These are phyloP conservation scores for Monosporascus sp. DNA, from an alignment of 2,329 filamentous ascomycete genomes.

Conservation along the genomic window DNA sequence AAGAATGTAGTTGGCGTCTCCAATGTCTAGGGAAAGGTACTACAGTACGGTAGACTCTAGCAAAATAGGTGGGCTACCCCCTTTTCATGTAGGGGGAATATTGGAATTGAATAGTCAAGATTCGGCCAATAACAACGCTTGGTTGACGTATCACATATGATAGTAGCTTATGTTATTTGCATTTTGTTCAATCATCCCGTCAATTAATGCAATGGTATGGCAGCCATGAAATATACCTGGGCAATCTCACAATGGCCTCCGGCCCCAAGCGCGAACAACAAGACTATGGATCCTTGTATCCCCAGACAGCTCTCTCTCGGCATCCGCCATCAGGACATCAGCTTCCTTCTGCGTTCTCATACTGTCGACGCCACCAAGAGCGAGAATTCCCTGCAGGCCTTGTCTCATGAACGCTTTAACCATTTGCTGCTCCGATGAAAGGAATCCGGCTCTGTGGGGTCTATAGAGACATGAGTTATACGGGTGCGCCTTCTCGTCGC, in stretches of 20 bases:
- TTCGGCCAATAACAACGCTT: no score
- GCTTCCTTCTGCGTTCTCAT: slow-evolving; percentile 11
- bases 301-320: slow-evolving; percentile 2
- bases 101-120: no score
- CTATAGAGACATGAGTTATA: slow-evolving; percentile 4
- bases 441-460: slow-evolving; percentile 1
- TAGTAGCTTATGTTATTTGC: no score
- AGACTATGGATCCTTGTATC: slow-evolving; percentile 6
- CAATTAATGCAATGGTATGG: no score
- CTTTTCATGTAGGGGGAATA: no score
- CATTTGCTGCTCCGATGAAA: slow-evolving; percentile 2
- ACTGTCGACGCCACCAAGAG: slow-evolving; percentile 9
- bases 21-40: no score
- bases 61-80: no score
- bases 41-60: no score
- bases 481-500: slow-evolving; percentile 7
- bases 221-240: no score
- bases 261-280: slow-evolving; percentile 12
- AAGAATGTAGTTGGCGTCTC: no score
- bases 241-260: slow-evolving; percentile 1
- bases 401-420: slow-evolving; percentile 2
- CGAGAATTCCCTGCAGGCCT: slow-evolving; percentile 8
- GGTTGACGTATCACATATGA: no score
- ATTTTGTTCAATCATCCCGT: no score
- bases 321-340: slow-evolving; percentile 4